Conservation (phyloP, 495 filamentous ascomycete genomes). For the Tuber magnatum region DNA sequence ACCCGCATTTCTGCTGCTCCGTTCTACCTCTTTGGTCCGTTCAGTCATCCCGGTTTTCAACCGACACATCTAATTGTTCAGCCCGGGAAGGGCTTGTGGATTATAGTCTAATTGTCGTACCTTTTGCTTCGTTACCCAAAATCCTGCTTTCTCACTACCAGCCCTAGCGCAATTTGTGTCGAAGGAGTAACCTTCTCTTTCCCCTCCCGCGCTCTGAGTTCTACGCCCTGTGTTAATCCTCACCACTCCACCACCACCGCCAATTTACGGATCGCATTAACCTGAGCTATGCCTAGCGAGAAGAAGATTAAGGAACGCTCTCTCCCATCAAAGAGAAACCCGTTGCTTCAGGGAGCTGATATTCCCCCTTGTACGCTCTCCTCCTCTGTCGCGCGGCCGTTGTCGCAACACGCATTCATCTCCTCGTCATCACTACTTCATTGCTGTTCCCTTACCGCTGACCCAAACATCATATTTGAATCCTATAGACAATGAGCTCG, state of each 20-base stretch:
- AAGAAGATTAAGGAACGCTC: slow-evolving; percentile 38
- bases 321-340: slow-evolving; percentile 47
- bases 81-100: neutral
- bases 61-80: neutral
- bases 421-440: slow-evolving; percentile 34
- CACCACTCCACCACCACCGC: neutral
- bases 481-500: slow-evolving; percentile 67
- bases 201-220: neutral
- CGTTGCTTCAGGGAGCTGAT: slow-evolving; percentile 62
- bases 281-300: slow-evolving; percentile 25
- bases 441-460: slow-evolving; percentile 41
- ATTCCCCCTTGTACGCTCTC: slow-evolving; percentile 54
- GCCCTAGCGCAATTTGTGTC: neutral
- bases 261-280: slow-evolving; percentile 4
- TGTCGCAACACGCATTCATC: slow-evolving; percentile 30
- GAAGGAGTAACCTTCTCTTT: neutral
- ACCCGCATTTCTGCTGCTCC: neutral
- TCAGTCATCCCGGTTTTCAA: neutral
- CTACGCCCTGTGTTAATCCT: neutral
- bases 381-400: slow-evolving; percentile 24
- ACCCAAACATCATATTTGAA: slow-evolving; percentile 23
- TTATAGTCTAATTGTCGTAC: neutral
- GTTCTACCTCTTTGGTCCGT: neutral
- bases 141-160: neutral
- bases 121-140: neutral